Evolutionary conservation across 140 eudicot genomes (phyloP), one percentile per base, ranked within the genome.

Genomic region (Cichorium intybus): DNA sequence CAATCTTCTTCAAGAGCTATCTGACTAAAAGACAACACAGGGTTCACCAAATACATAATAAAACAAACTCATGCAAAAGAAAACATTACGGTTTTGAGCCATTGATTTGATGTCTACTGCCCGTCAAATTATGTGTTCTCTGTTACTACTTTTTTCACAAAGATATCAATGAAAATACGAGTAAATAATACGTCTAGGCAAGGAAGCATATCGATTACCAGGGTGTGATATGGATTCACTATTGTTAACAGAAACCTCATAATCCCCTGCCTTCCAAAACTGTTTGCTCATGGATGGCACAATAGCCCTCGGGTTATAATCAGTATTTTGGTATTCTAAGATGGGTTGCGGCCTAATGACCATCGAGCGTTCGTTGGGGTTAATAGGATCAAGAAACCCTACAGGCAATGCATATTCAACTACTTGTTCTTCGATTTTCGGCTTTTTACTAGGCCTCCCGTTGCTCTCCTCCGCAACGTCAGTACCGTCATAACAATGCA

Each of bases 221-320:
- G 67, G 52, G 35, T 28, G 63, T 6, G 81, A 26, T n/a, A 39
- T 28, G 6, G 76, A 62, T 70, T 29, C 62, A 29, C 9, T 43
- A 6, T n/a, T 64, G 31, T 24, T 17, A 29, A 8, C 35, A 21
- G 74, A 24, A 16, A 39, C 72, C 46, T 85, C 89, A 43, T 78
- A 85, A 57, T 83, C 88, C 34, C 87, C 95, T 0, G 97, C 95
- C 72, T 86, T 89, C 95, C 95, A 89, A 34, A 89, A 89, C 70
- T 89, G 95, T 72, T 77, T 89, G 60, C 71, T 48, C 68, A 68
- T 24, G 33, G 41, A 31, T n/a, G 60, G 27, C 60, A 18, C 68
- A 24, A 34, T 27, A 31, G 33, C 55, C 47, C 28, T 46, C 16
- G 1, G 10, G n/a, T 15, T 59, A 26, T 17, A 1, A 63, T 43